Evolutionary conservation across 1,284 basidiomycete species (phyloP), one percentile per base, ranked within the genome.

Genomic region (Naganishia sp.): DNA sequence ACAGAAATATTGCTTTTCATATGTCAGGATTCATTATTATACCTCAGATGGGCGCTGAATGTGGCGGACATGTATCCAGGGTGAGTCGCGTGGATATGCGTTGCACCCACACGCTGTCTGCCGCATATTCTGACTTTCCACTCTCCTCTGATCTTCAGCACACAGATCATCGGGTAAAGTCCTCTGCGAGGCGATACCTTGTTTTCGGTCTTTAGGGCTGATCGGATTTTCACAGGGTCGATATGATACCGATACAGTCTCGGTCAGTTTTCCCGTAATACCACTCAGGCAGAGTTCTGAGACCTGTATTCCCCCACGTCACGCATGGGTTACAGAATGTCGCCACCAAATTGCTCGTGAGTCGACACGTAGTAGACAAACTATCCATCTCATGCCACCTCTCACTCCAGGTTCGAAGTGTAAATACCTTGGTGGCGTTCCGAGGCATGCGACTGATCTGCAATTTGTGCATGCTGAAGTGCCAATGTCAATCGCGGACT

Each of bases 271-370:
- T 50, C 9, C 15, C 6, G 36, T 25, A 7, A 15, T 7, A 11
- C 25, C 9, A 53, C 23, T 9, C 9, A 50, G 13, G 13, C 10
- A 6, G 3, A 55, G n/a, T 42, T 3, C 0, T 25, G 21, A 16
- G n/a, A 21, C 3, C 33, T 46, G 0, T 10, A 13, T 23, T 15
- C 9, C 28, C 3, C 25, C 44, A 28, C 25, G 23, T 23, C 18
- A 10, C 15, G 13, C 33, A 18, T n/a, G 11, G 1, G 21, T 10
- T 16, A 43, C 15, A 60, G 59, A 21, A 44, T 43, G 50, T 46
- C 50, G 39, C 48, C 59, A 15, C 10, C 23, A 16, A 61, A 61
- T 16, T 61, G 59, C 36, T 61, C 59, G 59, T 61, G 21, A 61
- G 59, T 60, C 15, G 28, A 3, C 7, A 39, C 16, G 31, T 13